Conservation (phyloP, 345 rosid genomes). For the Salix udensis region DNA sequence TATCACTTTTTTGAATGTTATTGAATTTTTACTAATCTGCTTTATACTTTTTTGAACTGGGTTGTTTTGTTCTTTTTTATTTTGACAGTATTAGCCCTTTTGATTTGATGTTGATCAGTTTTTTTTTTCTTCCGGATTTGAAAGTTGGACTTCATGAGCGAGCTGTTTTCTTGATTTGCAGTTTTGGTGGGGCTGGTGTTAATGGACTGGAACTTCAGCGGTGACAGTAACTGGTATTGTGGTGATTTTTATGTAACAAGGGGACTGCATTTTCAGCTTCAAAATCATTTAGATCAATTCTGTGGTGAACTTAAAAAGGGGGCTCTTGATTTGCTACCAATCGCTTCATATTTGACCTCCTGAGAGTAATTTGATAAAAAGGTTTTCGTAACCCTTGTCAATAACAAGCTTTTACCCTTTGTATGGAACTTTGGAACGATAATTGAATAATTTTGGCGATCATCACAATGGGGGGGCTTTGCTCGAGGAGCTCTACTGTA, state of each 20-base stretch:
- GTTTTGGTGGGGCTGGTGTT: conserved; percentile 36
- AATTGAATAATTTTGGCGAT: conserved; percentile 22
- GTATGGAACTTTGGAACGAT: conserved; percentile 38
- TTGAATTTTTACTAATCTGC: not conserved
- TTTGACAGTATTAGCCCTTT: not conserved
- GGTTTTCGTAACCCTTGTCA: conserved; percentile 5
- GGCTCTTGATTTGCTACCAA: not conserved
- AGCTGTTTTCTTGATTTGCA: conserved; percentile 28
- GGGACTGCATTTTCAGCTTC: conserved; percentile 26
- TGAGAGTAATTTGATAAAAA: conserved; percentile 5
- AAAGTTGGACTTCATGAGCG: not conserved
- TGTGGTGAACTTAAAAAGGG: conserved; percentile 1
- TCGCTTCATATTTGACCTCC: conserved; percentile 1
- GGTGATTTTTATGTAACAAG: conserved; percentile 29
- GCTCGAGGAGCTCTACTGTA: conserved; percentile 92
- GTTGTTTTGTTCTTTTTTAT: conserved; percentile 13
- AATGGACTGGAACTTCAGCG: conserved; percentile 46
- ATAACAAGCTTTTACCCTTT: conserved; percentile 20
- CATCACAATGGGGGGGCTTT: conserved; percentile 84
- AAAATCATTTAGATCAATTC: conserved; percentile 18
- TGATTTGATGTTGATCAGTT: not conserved
- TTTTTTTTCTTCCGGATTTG: not conserved
- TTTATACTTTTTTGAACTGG: conserved; percentile 3
- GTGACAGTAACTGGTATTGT: conserved; percentile 37
- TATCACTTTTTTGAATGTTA: not conserved